Percentiles rank a stretch among this genome's conserved stretches.
Evolutionary conservation across 2,329 filamentous ascomycete genomes (phyloP).

Genomic region (Fusarium xylarioides): DNA sequence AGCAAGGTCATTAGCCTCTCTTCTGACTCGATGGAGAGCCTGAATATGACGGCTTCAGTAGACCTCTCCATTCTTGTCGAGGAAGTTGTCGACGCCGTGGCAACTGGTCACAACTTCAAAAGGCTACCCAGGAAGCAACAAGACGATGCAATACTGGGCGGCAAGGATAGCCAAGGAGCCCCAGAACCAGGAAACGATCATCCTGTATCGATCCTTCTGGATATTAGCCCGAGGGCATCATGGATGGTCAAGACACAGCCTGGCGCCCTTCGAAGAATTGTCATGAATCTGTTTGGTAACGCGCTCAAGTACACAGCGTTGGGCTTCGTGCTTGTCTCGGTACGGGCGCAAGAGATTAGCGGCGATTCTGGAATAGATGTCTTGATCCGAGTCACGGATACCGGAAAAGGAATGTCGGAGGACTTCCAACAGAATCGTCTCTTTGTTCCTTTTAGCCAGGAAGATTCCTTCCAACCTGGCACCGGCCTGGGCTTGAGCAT

Average conservation of each 20-base stretch:
- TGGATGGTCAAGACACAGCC: constrained; percentile 65
- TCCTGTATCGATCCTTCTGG: constrained; percentile 58
- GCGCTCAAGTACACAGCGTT: constrained; percentile 68
- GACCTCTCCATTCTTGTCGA: constrained; percentile 48
- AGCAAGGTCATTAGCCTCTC: constrained; percentile 34
- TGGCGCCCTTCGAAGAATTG: constrained; percentile 60
- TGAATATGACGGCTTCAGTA: constrained; percentile 46
- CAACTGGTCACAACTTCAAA: constrained; percentile 51
- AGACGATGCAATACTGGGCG: background rate
- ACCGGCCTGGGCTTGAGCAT: constrained; percentile 72
- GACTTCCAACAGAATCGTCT: constrained; percentile 68
- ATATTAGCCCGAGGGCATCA: constrained; percentile 55
- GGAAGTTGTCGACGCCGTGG: constrained; percentile 52
- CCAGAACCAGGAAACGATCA: constrained; percentile 36
- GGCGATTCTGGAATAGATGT: constrained; percentile 38
- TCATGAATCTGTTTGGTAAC: constrained; percentile 72
- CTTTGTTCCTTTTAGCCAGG: constrained; percentile 71
- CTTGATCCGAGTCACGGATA: constrained; percentile 65
- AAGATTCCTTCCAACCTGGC: constrained; percentile 67
- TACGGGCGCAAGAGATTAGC: constrained; percentile 39
- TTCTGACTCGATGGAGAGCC: constrained; percentile 45
- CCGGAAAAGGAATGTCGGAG: constrained; percentile 70
- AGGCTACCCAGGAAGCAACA: constrained; percentile 13
- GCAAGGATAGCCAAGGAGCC: background rate
- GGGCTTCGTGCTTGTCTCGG: constrained; percentile 58